Base-by-base conservation (phyloP, 2,329 filamentous ascomycete genomes). In the Aureobasidium sp. region DNA sequence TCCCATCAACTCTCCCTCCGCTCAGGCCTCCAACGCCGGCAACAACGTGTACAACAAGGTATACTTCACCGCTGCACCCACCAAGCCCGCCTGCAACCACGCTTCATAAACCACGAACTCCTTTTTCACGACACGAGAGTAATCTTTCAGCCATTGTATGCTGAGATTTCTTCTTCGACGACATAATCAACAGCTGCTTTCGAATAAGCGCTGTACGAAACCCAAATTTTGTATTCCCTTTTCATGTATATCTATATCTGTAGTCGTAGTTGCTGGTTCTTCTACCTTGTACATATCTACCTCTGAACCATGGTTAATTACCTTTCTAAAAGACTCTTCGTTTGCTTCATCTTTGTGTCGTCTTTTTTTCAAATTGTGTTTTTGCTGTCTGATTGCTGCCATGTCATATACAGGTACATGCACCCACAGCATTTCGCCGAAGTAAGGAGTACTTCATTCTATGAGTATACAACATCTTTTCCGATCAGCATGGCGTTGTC, bases 1-100 rank as follows among this genome's bases (percentile, higher is more conserved):
- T 0, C 72, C 71, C 21, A 49, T 67, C 8, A 68, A 65, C 13
- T 64, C 66, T 25, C 69, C 69, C 23, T 65, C 65, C 17, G 63
- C 59, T 23, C 65, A 65, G 23, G 63, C 64, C 21, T 45, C 62
- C 13, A 70, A 70, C 38, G 67, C 67, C 27, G 70, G 72, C 6
- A 68, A 73, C 61, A 73, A 74, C 54, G 69, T 71, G 1, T 74
- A 73, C 62, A 66, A 69, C 64, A 70, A 72, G 64, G 65, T 67
- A 4, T 74, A 74, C 63, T 72, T 72, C 61, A 57, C 43, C 3
- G 55, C 57, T 9, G 65, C 68, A 8, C 72, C 70, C 5, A 60
- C 37, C 29, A 29, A 17, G 8, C 57, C 57, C n/a, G n/a, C 19
- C 4, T 60, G 57, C 31, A 50, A 29, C 45, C 27, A 29, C n/a